Evolutionary conservation across 2,329 filamentous ascomycete species (phyloP), one percentile per base, ranked within the genome.

Genomic region (Fusarium veterinarium): DNA sequence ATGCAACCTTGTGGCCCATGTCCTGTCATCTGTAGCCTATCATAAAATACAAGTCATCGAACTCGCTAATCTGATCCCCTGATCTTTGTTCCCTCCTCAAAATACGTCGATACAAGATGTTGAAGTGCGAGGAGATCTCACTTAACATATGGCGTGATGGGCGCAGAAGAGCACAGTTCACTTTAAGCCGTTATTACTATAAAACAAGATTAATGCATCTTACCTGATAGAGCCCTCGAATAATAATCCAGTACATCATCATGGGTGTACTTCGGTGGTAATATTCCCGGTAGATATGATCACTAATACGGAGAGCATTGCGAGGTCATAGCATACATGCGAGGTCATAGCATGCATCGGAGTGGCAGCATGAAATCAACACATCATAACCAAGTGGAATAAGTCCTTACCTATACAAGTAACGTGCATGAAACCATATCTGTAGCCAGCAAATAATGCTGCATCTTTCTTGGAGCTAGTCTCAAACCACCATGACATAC

Each of bases 1-100:
- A 49, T 57, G 41, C 23, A 30, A 49, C 31, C 5, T 10, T 25
- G 28, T 16, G 23, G 25, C 30, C 23, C 35, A 63, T 20, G 38
- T 67, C 13, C 30, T 46, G 28, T 67, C 64, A 67, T 9, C 58
- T 60, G 35, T 37, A 37, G 23, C 28, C 33, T 67, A 38, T 67
- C 52, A 60, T 30, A 67, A 67, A 45, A 66, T 35, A 33, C 23
- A 16, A 67, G 1, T 52, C 17, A 66, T 59, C 61, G 7, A 56
- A 20, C 40, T 67, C 64, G 64, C 62, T 67, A 45, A 67, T 67
- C 64, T 67, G 23, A 37, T 51, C 25, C 17, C 20, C 42, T 59
- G 56, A 25, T 51, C 44, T 31, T 23, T 59, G 46, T 58, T 49
- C 12, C 19, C 41, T 28, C 55, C 55, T 58, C 41, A 58, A 58